Base-by-base conservation (phyloP, 306 rosid species). In the Ormosia semicastrata region DNA sequence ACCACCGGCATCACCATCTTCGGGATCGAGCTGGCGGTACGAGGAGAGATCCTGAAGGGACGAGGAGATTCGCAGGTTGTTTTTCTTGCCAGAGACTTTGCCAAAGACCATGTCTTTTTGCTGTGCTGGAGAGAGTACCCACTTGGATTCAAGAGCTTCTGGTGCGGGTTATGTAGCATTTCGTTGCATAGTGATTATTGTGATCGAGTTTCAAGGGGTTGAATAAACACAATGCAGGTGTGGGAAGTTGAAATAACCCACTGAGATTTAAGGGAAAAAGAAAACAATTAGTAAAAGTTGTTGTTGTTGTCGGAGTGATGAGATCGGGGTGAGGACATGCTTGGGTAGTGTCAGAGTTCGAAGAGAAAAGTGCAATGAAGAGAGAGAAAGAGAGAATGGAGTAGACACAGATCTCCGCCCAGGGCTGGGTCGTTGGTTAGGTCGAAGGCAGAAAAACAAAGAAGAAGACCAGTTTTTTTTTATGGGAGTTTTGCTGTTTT, bases 31-130 rank as follows among this genome's bases (percentile, higher is more conserved):
- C 50, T 77, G 85, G 75, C 83, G 91, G 82, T 90, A 93, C 0
- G 91, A 80, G 50, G 97, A 80, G 82, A 95, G 90, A 88, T 95
- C 98, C 75, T 95, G 97, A 29, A 95, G 98, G 67, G 98, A 95
- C 2, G 98, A 87, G 1, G 97, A 95, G 84, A 90, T 72, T 24
- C 94, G 89, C 1, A 93, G 75, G 78, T 80, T 83, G 85, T 71
- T 91, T 62, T 91, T 88, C 58, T 54, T 50, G 33, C 58, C 8
- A 49, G 70, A 41, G 77, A 83, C 62, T 69, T 90, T 81, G 82
- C 85, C 86, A 75, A 92, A 87, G 80, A 85, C 89, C 98, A 92
- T 90, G 46, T 77, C 79, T 73, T 13, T 33, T 18, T 30, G 17
- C n/a, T 41, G 53, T 15, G 14, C 24, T 34, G 53, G 33, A 1